Evolutionary conservation across 2,329 filamentous ascomycete species (phyloP).

Genomic region (Fusarium fujikuroi): DNA sequence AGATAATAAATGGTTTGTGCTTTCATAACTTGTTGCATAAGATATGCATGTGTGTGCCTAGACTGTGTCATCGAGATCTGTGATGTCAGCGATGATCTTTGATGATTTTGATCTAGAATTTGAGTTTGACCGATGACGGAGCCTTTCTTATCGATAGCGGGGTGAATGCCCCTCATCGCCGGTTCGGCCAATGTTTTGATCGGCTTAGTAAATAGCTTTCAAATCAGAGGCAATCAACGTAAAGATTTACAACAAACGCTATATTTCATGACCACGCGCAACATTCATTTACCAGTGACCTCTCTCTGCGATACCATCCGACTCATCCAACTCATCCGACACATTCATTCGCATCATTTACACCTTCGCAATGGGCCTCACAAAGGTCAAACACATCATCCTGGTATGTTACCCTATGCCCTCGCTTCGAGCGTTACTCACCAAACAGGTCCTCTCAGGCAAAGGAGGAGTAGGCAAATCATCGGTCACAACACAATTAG

Average conservation of each 20-base stretch:
- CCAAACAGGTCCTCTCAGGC: constrained; percentile 79
- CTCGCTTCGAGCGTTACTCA: constrained; percentile 11
- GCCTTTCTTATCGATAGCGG: constrained; percentile 24
- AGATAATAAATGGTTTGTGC: not conserved
- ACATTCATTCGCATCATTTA: not conserved
- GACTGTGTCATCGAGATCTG: not conserved
- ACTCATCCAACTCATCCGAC: too few species aligned
- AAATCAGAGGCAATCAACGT: constrained; percentile 34
- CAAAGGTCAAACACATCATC: constrained; percentile 79
- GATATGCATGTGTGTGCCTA: not conserved
- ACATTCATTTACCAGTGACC: too few species aligned
- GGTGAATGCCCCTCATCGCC: constrained; percentile 24
- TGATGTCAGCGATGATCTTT: not conserved
- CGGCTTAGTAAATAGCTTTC: constrained; percentile 46
- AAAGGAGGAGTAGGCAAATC: constrained; percentile 99
- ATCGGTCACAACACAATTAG: constrained; percentile 95
- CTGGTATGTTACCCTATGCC: constrained; percentile 62
- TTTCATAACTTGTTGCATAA: not conserved
- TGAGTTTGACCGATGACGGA: constrained; percentile 12
- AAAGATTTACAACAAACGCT: not conserved
- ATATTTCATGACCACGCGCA: not conserved
- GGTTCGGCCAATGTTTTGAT: constrained; percentile 33
- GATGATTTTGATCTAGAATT: not conserved
- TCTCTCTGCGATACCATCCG: too few species aligned
- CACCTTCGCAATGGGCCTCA: constrained; percentile 48